Base-by-base conservation (phyloP, 2,329 filamentous ascomycete genomes). In the Trichoderma oligosporum region DNA sequence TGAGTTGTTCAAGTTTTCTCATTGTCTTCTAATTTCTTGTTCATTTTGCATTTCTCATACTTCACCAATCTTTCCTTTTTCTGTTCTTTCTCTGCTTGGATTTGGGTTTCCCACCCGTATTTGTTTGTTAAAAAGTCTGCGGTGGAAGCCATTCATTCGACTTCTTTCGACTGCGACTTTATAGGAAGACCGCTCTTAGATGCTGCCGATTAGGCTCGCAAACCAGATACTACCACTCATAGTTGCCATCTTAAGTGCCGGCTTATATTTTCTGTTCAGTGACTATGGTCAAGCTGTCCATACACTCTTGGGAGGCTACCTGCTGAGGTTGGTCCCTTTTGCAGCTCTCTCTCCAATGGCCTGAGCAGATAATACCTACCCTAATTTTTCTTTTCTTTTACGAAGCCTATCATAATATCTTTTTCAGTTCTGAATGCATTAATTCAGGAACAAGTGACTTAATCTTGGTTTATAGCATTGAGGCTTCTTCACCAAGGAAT, bases 271-370 rank as follows among this genome's bases (percentile, higher is more conserved):
- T 4, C 35, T 57, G 16, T 25, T 29, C 46, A 25, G 45, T 39
- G 22, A 44, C 14, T 16, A 46, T 38, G 52, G 41, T 22, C 38
- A 33, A 20, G 20, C 51, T 35, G 29, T 42, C 39, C 22, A 20
- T 4, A 29, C 41, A 14, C 45, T 35, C 29, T 27, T 54, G 29
- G 29, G 33, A 36, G 16, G 9, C 51, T 44, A 22, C 39, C 52
- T 46, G 41, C 29, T 55, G 52, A 55, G 52, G 52, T 55, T 55
- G 41, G 52, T 55, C 16, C 31, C 20, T 35, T 55, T 31, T 20
- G 46, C 25, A 27, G 11, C 14, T 27, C 18, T 16, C 49, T 54
- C 27, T 53, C 29, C 25, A 20, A 31, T 44, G 39, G 39, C 7
- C 49, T n/a, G 35, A 44, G 38, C 38, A 24, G 27, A 33, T 29